Evolutionary conservation across 2,329 filamentous ascomycete species (phyloP).

Genomic region (Diaporthe citrichinensis): DNA sequence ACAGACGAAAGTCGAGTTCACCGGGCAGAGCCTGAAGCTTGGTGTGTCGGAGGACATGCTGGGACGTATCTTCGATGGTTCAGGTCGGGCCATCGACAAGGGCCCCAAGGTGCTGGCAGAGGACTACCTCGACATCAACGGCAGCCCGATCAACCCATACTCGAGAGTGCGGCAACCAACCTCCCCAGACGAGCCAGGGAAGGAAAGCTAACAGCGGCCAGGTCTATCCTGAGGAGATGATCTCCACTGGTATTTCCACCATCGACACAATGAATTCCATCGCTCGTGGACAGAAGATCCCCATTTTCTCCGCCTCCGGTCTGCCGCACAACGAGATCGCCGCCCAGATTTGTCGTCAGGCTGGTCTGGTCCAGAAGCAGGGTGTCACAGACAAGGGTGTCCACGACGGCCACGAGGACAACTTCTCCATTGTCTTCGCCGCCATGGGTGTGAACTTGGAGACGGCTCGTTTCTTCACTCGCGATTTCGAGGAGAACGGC

Average conservation of each 20-base stretch:
- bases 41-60: conserved; percentile 99
- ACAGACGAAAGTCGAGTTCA: conserved; percentile 97
- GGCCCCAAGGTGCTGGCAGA: conserved; percentile 98
- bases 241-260: conserved; percentile 98
- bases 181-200: neutral
- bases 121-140: conserved; percentile 99
- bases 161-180: conserved; percentile 77
- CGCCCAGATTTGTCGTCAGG: conserved; percentile 98
- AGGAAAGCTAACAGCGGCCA: conserved; percentile 54
- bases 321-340: conserved; percentile 99
- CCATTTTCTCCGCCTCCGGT: conserved; percentile 98
- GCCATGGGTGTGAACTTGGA: conserved; percentile 99
- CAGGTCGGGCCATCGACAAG: conserved; percentile 98
- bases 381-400: conserved; percentile 90
- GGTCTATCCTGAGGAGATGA: conserved; percentile 99
- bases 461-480: conserved; percentile 97
- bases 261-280: conserved; percentile 99
- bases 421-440: conserved; percentile 99
- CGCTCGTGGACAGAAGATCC: conserved; percentile 98
- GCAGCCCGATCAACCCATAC: conserved; percentile 98
- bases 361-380: conserved; percentile 86
- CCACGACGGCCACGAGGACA: conserved; percentile 97
- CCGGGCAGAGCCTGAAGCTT: conserved; percentile 96
- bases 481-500: conserved; percentile 99
- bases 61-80: conserved; percentile 98